Evolutionary conservation across 192 early-diverging fungal genomes (phyloP), one percentile per base, ranked within the genome.

Genomic region (Powellomyces hirtus): DNA sequence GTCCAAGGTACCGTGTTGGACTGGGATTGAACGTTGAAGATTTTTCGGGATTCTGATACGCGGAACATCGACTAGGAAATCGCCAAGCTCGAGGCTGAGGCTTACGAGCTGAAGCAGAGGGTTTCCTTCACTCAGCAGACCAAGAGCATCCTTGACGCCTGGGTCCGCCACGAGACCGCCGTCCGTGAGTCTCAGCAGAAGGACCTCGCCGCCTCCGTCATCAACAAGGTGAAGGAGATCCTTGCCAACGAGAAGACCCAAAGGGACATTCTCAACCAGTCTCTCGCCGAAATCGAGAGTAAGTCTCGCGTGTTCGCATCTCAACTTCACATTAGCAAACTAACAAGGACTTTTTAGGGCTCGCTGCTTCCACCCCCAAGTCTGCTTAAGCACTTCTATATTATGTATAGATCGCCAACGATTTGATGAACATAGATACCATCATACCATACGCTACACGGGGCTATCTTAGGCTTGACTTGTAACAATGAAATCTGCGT

Each of bases 121-220:
- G 89, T 89, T 29, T 81, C 86, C 57, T 84, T 92, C 72, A 85
- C 88, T 61, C 20, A 74, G 30, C 94, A 98, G 79, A 86, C 92
- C 71, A 95, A 95, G 88, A 53, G 79, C 20, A 88, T 91, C 57
- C 84, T 98, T 24, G 96, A 98, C 82, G 90, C 91, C 37, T 98
- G 96, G 96, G 94, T 96, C 40, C 94, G 96, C 70, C 92, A 98
- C 73, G 96, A 98, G 81, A 85, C 89, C 65, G 83, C 81, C 29
- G 87, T 98, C 62, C 93, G 96, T 79, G 96, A 96, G 77, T 86
- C 82, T 62, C 90, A 95, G 85, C 96, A 98, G 84, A 90, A 89
- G 85, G 80, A 90, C 36, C 80, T 97, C 69, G 91, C 91, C 55
- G 80, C 83, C 45, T 80, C 85, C 75, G 88, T 98, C 74, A 94